A percentile compares a stretch with the other conserved stretches of the same genome.
phyloP scores from a whole-genome alignment of 164 flowering plant genomes.

The Paratinospora sagittata region DNA sequence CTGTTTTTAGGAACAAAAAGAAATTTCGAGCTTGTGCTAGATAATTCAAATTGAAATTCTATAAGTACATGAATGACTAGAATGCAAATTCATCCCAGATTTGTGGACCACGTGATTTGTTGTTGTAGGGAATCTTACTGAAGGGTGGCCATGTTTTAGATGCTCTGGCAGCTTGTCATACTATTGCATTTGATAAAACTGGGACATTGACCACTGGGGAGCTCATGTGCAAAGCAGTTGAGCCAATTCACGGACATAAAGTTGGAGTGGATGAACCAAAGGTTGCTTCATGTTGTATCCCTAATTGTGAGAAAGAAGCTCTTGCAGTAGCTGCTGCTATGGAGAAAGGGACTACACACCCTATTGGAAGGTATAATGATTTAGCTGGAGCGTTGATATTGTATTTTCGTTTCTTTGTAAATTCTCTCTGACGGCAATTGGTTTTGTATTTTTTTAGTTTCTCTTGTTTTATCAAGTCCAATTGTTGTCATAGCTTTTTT shows the following conservation, averaged over 20 bases:
- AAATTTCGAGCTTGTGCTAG: neutral
- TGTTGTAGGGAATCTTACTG: constrained; percentile 79
- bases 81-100: constrained; percentile 1
- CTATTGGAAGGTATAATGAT: constrained; percentile 86
- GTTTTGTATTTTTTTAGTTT: neutral
- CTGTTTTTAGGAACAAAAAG: neutral
- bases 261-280: constrained; percentile 19
- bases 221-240: constrained; percentile 83
- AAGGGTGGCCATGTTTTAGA: constrained; percentile 97
- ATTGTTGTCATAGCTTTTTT: neutral
- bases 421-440: neutral
- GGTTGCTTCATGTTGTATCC: constrained; percentile 61
- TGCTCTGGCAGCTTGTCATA: constrained; percentile 85
- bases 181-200: constrained; percentile 97
- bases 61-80: neutral
- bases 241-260: constrained; percentile 85
- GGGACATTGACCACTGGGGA: constrained; percentile 97
- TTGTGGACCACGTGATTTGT: neutral
- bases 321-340: constrained; percentile 99
- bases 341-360: constrained; percentile 99
- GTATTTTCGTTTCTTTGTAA: neutral
- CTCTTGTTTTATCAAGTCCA: neutral
- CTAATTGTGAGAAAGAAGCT: constrained; percentile 94
- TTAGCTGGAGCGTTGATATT: neutral
- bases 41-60: neutral